These are phyloP conservation scores for Vachellia collinsii DNA, from an alignment of 306 rosid species.

Conservation along the genomic window DNA sequence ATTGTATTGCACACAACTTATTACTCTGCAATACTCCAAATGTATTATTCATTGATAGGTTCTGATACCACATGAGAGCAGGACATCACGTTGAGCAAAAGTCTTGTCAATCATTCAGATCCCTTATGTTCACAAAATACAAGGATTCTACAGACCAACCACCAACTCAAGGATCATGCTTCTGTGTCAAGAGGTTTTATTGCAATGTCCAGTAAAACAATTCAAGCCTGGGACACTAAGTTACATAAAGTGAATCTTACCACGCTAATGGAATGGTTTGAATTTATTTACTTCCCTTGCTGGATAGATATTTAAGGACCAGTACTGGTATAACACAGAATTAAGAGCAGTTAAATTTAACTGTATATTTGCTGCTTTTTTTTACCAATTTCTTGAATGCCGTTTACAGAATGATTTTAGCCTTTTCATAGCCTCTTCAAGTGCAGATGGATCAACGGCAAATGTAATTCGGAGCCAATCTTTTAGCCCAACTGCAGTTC, in stretches of 20 bases:
- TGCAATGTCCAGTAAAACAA: constrained; percentile 6
- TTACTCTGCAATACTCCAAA: too few species aligned
- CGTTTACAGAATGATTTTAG: constrained; percentile 44
- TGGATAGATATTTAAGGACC: neutral
- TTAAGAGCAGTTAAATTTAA: neutral
- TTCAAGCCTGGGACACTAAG: neutral
- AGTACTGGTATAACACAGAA: neutral
- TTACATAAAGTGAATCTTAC: constrained; percentile 11
- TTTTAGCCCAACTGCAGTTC: constrained; percentile 57
- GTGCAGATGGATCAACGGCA: constrained; percentile 52
- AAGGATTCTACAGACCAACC: neutral
- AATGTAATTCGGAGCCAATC: constrained; percentile 61
- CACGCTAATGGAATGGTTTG: neutral
- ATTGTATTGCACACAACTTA: too few species aligned
- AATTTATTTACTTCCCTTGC: neutral
- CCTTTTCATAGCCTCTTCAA: constrained; percentile 52
- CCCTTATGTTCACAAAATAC: too few species aligned
- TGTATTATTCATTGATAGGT: too few species aligned
- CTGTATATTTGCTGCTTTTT: constrained; percentile 6
- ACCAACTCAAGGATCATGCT: too few species aligned
- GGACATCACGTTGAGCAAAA: too few species aligned
- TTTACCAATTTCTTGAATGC: constrained; percentile 44
- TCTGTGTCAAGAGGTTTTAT: neutral
- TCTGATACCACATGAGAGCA: too few species aligned
- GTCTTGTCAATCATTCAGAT: too few species aligned